Evolutionary conservation across 352 stramenopile species (phyloP), one percentile per base, ranked within the genome.

Genomic region (Phytophthora brassicae): DNA sequence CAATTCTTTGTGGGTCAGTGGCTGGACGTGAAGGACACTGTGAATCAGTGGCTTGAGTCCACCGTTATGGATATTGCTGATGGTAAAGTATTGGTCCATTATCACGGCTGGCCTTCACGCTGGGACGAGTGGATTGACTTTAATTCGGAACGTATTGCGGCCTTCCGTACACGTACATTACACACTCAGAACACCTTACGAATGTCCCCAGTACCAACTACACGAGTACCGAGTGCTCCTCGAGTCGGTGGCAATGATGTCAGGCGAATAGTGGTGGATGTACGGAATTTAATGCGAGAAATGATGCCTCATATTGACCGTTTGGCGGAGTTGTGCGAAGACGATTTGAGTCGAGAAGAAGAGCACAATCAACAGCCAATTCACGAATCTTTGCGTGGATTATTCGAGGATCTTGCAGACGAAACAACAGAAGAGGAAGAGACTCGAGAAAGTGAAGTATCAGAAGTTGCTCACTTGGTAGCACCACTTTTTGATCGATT

Each of bases 41-140:
- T 99, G 23, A 97, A 98, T 71, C 96, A 99, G 59, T 99, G 97
- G 97, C 74, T 99, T 1, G 97, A 99, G 80, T 96, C 94, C 19
- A 99, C 96, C 0, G 77, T 99, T 9, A 89, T 98, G 58, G 87
- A 97, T 24, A 86, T 98, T 19, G 69, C 68, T 0, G 68, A 81
- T 8, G 81, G 89, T 23, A 88, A 98, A 55, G 65, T 99, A 26
- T 66, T 98, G 16, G 83, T 99, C 23, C 96, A 99, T 66, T 99
- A 99, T 70, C 97, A 99, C 55, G 96, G 96, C 11, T 99, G 96
- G 96, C 96, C 97, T 1, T 80, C 92, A 28, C 84, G 96, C 6
- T 99, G 97, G 97, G 96, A 99, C 72, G 97, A 99, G 71, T 99
- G 95, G 94, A 92, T 99, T 50, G 78, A 96, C 42, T 90, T 90